These are phyloP conservation scores for Mycosphaerella sp. DNA, from an alignment of 2,329 filamentous ascomycete species.

Conservation along the genomic window DNA sequence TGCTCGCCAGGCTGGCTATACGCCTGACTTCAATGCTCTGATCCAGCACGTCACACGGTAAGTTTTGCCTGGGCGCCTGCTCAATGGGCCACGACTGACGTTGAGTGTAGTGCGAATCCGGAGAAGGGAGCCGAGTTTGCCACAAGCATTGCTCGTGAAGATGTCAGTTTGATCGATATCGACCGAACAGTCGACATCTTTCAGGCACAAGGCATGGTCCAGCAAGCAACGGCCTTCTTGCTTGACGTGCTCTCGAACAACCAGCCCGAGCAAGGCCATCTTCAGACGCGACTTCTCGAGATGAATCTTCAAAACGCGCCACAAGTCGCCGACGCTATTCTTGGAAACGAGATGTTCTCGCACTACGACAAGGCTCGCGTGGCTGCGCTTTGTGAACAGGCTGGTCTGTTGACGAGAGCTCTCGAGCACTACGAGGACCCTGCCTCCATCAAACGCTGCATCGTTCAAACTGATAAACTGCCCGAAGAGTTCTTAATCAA, in stretches of 20 bases:
- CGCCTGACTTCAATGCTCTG: conserved; percentile 89
- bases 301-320: conserved; percentile 98
- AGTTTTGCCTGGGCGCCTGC: neutral
- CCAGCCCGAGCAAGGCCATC: conserved; percentile 81
- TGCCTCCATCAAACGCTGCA: conserved; percentile 79
- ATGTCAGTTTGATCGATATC: conserved; percentile 81
- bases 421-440: conserved; percentile 94
- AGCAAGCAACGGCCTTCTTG: conserved; percentile 96
- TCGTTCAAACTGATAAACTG: conserved; percentile 80
- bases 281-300: conserved; percentile 91
- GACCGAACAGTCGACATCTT: conserved; percentile 96
- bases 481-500: conserved; percentile 84
- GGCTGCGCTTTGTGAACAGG: conserved; percentile 86
- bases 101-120: conserved; percentile 41
- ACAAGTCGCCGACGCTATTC: conserved; percentile 94
- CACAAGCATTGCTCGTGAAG: conserved; percentile 81
- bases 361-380: conserved; percentile 91
- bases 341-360: conserved; percentile 97
- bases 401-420: conserved; percentile 64
- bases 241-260: conserved; percentile 94
- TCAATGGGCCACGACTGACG: neutral
- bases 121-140: conserved; percentile 96
- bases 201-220: conserved; percentile 95
- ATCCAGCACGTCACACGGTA: conserved; percentile 75
- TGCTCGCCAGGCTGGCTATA: conserved; percentile 74